Evolutionary conservation across 164 flowering plant genomes (phyloP).

Genomic region (Annona squamosa): DNA sequence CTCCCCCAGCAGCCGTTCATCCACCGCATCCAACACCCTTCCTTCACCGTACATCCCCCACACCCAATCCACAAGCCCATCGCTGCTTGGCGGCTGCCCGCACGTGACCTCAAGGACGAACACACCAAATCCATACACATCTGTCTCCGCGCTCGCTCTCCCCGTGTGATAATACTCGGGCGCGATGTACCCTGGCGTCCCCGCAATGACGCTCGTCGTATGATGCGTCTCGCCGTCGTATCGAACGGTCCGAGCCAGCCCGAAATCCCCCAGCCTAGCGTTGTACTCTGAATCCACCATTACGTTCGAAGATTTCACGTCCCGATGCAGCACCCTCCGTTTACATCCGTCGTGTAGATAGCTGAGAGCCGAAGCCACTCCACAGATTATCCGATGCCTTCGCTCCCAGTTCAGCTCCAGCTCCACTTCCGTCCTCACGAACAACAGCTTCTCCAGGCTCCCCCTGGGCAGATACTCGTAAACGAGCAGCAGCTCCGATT

Average conservation of each 20-base stretch:
- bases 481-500: conserved; percentile 40
- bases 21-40: conserved; percentile 1
- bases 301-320: conserved; percentile 43
- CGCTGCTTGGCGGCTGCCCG: conserved; percentile 24
- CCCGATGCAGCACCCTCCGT: conserved; percentile 42
- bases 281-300: conserved; percentile 46
- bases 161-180: conserved; percentile 12
- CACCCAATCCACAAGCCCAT: conserved; percentile 18
- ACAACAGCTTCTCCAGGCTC: conserved; percentile 49
- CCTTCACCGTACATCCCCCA: conserved; percentile 17
- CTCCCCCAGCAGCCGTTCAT: conserved; percentile 1
- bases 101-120: conserved; percentile 28
- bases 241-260: conserved; percentile 32
- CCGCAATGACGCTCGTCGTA: conserved; percentile 26
- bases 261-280: conserved; percentile 48
- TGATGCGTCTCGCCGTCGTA: conserved; percentile 18
- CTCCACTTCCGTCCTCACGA: not conserved
- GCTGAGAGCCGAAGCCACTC: conserved; percentile 39
- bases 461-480: conserved; percentile 58
- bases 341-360: conserved; percentile 55
- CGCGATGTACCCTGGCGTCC: conserved; percentile 33
- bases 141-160: conserved; percentile 4
- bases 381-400: conserved; percentile 35
- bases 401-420: conserved; percentile 25
- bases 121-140: conserved; percentile 12